Percentiles rank a stretch among this genome's conserved stretches.
Evolutionary conservation across 306 rosid species (phyloP).

Genomic region (Gynostemma pentaphyllum): DNA sequence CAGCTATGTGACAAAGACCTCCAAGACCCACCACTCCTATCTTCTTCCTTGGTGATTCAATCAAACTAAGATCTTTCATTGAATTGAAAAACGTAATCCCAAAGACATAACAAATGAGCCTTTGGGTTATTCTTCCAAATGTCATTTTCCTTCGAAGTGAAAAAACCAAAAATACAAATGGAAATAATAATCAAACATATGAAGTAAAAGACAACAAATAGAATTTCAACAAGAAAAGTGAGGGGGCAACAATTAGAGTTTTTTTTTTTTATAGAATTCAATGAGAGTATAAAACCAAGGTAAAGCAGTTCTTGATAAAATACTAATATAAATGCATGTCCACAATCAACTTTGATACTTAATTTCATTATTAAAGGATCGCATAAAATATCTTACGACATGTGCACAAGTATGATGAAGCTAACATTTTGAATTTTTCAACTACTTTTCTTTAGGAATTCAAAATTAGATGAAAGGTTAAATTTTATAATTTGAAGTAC

Average conservation of each 20-base stretch:
- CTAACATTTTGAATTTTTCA: neutral
- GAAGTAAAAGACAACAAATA: neutral
- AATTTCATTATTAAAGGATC: too few relatives aligned
- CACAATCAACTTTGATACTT: too few relatives aligned
- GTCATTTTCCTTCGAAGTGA: conserved; percentile 75
- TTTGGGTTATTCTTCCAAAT: conserved; percentile 76
- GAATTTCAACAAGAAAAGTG: neutral
- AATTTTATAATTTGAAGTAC: conserved; percentile 21
- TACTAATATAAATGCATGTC: neutral
- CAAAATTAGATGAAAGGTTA: too few relatives aligned
- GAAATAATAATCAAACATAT: conserved; percentile 5
- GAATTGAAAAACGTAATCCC: too few relatives aligned
- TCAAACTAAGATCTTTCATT: too few relatives aligned
- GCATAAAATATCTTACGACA: neutral
- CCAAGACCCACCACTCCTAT: too few relatives aligned
- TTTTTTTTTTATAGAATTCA: too few relatives aligned
- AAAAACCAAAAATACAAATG: conserved; percentile 46
- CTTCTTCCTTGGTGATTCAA: too few relatives aligned
- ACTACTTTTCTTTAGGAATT: too few relatives aligned
- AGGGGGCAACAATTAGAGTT: too few relatives aligned
- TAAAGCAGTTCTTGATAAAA: neutral
- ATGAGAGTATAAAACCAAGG: neutral
- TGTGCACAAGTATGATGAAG: neutral
- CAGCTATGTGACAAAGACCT: too few relatives aligned
- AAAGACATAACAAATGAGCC: conserved; percentile 84